These are phyloP conservation scores for Thelephora ganbajun DNA, from an alignment of 768 basidiomycete genomes.

Conservation along the genomic window DNA sequence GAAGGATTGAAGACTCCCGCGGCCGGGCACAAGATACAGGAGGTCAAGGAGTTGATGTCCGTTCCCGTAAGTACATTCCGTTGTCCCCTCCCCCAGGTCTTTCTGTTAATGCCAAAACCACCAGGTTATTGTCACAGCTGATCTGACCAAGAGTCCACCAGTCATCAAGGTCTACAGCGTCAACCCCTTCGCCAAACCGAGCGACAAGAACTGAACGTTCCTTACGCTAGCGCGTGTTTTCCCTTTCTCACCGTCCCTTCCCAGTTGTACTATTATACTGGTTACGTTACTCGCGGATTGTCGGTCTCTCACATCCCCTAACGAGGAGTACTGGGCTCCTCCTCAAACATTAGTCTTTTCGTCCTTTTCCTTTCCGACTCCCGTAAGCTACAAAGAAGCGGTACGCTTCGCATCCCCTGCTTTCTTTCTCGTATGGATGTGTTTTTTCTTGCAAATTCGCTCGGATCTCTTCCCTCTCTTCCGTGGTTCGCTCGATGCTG, in stretches of 20 bases:
- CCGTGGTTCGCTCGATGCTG: background rate
- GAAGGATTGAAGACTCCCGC: conserved; percentile 65
- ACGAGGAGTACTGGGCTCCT: background rate
- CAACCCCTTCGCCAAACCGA: conserved; percentile 69
- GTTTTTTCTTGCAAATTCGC: background rate
- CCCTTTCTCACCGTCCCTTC: background rate
- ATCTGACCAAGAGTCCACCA: conserved; percentile 90
- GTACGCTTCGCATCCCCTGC: background rate
- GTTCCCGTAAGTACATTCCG: conserved; percentile 61
- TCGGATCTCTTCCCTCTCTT: background rate
- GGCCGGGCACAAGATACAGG: conserved; percentile 89
- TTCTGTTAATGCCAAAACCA: conserved; percentile 3
- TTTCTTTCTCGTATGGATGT: conserved; percentile 4
- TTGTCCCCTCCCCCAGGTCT: background rate
- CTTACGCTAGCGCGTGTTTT: background rate
- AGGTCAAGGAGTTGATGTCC: conserved; percentile 85
- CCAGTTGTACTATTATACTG: background rate
- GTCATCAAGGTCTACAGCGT: conserved; percentile 97
- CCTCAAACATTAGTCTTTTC: background rate
- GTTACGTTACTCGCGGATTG: background rate
- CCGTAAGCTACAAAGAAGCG: too few relatives aligned
- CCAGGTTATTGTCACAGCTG: conserved; percentile 89
- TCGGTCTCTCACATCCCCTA: background rate
- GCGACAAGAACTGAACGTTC: conserved; percentile 17
- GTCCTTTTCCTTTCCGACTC: background rate